Evolutionary conservation across 2,329 filamentous ascomycete species (phyloP).

Genomic region (Aspergillus japonicus): DNA sequence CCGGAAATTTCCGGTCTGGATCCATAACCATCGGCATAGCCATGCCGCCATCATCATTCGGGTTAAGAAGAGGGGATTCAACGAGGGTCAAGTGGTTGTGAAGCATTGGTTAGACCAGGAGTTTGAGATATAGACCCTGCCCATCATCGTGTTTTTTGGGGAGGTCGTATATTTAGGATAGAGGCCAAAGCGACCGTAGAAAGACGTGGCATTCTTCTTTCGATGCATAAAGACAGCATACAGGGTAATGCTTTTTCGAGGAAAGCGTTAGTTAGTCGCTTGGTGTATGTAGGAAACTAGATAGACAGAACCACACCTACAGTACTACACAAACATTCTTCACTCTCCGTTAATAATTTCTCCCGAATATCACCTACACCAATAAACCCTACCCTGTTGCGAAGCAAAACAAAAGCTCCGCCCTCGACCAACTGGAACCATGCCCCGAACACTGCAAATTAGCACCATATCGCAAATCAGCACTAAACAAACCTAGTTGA

Average conservation of each 20-base stretch:
- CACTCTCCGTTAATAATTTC: no score
- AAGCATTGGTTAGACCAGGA: constrained; percentile 76
- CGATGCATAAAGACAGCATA: neutral
- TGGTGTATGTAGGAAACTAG: neutral
- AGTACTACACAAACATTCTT: no score
- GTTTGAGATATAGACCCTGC: constrained; percentile 58
- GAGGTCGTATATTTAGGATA: neutral
- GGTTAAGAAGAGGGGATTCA: constrained; percentile 63
- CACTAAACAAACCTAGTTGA: no score
- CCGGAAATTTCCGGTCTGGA: constrained; percentile 56
- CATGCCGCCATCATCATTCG: constrained; percentile 91
- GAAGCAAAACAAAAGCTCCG: no score
- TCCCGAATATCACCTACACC: no score
- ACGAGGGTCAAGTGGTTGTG: constrained; percentile 75
- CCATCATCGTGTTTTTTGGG: no score
- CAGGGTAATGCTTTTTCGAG: neutral
- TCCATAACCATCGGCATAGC: constrained; percentile 67
- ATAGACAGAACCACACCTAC: no score
- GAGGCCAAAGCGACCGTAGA: neutral
- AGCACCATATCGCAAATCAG: no score
- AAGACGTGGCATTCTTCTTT: constrained; percentile 10
- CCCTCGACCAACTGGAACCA: no score
- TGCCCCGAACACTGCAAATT: no score
- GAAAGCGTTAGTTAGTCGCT: neutral
- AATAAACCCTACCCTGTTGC: no score